Evolutionary conservation across 305 asterid species (phyloP), one percentile per base, ranked within the genome.

Genomic region (Fraxinus angustifolia): DNA sequence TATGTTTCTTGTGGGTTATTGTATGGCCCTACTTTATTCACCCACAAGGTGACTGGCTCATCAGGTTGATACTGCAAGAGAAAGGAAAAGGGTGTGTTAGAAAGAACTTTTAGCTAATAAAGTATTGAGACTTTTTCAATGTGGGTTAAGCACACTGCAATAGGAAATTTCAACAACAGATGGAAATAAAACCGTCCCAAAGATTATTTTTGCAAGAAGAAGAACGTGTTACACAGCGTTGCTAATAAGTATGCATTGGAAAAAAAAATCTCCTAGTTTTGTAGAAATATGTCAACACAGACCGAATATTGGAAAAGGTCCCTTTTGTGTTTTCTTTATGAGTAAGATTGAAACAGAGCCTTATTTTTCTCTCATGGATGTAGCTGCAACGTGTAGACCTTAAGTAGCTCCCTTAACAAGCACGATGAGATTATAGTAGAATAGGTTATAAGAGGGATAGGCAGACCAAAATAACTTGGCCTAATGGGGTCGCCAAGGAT

Each of bases 1-100:
- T 90, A 91, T 14, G 94, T 91, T 79, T 91, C 94, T 84, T 91
- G 94, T 11, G 94, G 94, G 79, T 91, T 91, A 75, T 91, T 85
- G 79, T 87, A 90, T 4, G 94, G 93, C 79, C 94, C 94, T 78
- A 91, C 94, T 85, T 91, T 91, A 72, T 91, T 90, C 76, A 91
- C 95, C 95, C 95, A 91, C 23, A 91, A 86, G 75, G 83, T 84
- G 77, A 91, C 88, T 36, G 85, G 87, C 8, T 91, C 95, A 76
- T 86, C 92, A 48, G 84, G 83, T 82, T 85, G 87, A 84, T 87
- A 90, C 95, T 91, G 90, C 82, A 83, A 48, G 48, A 78, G 58
- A 85, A 80, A 79, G 45, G 78, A 81, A 50, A 78, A 45, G 33
- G 26, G 74, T 8, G 83, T 89, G 76, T 78, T 79, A 21, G 36